Evolutionary conservation across 2,329 filamentous ascomycete genomes (phyloP), one percentile per base, ranked within the genome.

Genomic region (Corinectria fuckeliana): DNA sequence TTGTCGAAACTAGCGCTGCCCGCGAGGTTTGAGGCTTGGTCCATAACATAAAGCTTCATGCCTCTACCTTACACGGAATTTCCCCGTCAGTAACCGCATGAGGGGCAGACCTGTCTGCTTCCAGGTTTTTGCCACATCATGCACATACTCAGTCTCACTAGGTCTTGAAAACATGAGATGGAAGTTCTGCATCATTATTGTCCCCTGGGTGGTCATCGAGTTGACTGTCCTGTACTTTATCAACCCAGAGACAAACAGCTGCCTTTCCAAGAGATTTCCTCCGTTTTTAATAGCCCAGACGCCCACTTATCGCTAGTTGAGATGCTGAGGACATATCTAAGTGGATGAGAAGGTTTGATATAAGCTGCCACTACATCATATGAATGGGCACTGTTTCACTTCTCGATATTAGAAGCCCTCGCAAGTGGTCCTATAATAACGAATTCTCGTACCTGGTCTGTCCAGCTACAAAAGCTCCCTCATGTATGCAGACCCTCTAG

Each of bases 1-100:
- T 36, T 21, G 30, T 57, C 39, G 25, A 57, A 57, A 16, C 5
- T 28, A 2, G 48, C 36, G 0, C 16, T 28, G 25, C 49, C 59
- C 1, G 55, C 56, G 3, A 44, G 34, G 14, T 45, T 41, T 1
- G 54, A 49, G 1, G 3, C 30, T n/a, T 41, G 23, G 18, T 56
- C 53, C 32, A 16, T 51, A n/a, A 50, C 44, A 10, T 58, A 58
- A n/a, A n/a, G n/a, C n/a, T n/a, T n/a, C n/a, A n/a, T n/a, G 54
- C 41, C 50, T 65, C 1, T 77, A 76, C 55, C 65, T 71, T 3
- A 69, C 69, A 1, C 75, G 77, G 56, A 72, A 77, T 23, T 65
- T 75, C 10, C 73, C 75, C 0, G 77, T 72, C 60, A 58, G 60
- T 3, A 51, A 73, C 5, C 74, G 75, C 6, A 52, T 53, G 28